Conservation (phyloP, 2,329 filamentous ascomycete genomes). For the Neofusicoccum ribis region DNA sequence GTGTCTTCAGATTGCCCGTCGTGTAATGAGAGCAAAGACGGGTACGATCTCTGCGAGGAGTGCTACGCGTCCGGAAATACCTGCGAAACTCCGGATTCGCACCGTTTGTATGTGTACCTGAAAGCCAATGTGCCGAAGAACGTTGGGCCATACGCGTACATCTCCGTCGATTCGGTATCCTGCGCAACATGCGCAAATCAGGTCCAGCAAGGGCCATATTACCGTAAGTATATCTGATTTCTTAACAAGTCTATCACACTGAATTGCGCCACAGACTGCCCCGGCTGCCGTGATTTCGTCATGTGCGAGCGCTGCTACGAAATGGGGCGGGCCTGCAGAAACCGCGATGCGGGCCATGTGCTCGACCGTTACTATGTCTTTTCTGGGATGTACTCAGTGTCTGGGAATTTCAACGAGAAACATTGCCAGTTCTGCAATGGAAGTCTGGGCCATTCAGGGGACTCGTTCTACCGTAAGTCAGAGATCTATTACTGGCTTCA, state of each 20-base stretch:
- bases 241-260: too few relatives aligned
- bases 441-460: neutral
- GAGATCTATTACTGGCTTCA: too few relatives aligned
- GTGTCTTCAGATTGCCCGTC: neutral
- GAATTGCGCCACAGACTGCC: neutral
- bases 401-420: neutral
- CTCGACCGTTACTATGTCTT: neutral
- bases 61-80: neutral
- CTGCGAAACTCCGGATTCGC: conserved; percentile 1
- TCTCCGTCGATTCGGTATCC: neutral
- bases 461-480: conserved; percentile 9
- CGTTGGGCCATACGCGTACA: neutral
- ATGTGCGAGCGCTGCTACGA: conserved; percentile 10
- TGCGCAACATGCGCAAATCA: neutral
- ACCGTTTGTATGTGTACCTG: conserved; percentile 1
- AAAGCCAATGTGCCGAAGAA: neutral
- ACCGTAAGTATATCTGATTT: neutral
- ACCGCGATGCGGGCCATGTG: neutral
- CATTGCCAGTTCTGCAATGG: neutral
- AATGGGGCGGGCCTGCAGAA: neutral
- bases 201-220: neutral
- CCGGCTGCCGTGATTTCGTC: neutral
- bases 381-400: neutral
- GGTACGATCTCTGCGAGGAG: neutral
- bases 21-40: neutral